Evolutionary conservation across 2,329 filamentous ascomycete species (phyloP), one percentile per base, ranked within the genome.

Genomic region (Westerdykella aurantiaca): DNA sequence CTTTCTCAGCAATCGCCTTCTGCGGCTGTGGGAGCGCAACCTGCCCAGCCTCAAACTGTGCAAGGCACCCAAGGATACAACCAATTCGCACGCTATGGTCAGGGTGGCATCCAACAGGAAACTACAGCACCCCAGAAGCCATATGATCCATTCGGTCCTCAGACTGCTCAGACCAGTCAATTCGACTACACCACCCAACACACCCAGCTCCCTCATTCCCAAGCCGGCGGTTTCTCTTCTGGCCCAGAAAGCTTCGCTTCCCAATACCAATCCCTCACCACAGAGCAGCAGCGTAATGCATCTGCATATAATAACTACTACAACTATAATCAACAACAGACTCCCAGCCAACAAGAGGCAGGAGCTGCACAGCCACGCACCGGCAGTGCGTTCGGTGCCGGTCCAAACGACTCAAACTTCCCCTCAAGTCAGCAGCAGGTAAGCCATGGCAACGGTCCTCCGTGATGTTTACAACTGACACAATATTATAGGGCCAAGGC

Each of bases 81-180:
- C 61, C 81, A 85, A 58, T 90, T 82, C 58, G 80, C 79, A 45
- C 83, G 86, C 44, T 90, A 83, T 60, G 80, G 77, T 39, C 83
- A 85, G 58, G 63, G 76, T 42, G 74, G 73, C 42, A 67, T 76
- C 29, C 82, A 72, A 52, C 64, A 82, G 44, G 85, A 88, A 43
- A 69, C 76, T 18, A 71, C 80, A 35, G 73, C 79, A 16, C 74
- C 79, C 43, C 85, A 88, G 68, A 96, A 97, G 73, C 81, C 85
- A 2, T 90, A 89, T 68, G 91, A 96, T 63, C 80, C 87, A 0
- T 97, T 95, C 64, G 80, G 77, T 55, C 88, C 94, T 64, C 87
- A 89, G 63, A 77, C 80, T 50, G 76, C 72, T 44, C 71, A 72
- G 41, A 68, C 66, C 23, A 70, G 56, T 49, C 68, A 71, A 42